phyloP scores from a whole-genome alignment of 2,329 filamentous ascomycete genomes.

The Trichoderma sp. region DNA sequence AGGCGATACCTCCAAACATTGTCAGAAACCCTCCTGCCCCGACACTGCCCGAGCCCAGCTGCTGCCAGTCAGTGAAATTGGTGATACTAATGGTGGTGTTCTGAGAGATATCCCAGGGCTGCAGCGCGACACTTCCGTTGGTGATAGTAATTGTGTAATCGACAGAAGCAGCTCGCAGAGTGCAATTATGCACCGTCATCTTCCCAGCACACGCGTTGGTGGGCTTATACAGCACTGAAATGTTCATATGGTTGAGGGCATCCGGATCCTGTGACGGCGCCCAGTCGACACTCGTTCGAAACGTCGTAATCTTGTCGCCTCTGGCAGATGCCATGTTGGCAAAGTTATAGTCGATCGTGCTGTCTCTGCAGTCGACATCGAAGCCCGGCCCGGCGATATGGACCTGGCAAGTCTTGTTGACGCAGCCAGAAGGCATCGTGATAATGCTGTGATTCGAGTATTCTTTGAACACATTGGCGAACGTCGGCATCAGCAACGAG shows the following conservation, averaged over 20 bases:
- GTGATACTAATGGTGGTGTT: constrained; percentile 1
- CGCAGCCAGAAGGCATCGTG: background rate
- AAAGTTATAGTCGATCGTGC: background rate
- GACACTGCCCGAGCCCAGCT: constrained; percentile 1
- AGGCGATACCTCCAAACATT: constrained; percentile 1
- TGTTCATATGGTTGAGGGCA: background rate
- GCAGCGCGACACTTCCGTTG: background rate
- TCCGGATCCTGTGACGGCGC: background rate
- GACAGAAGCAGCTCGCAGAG: constrained; percentile 2
- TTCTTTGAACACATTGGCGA: constrained; percentile 1
- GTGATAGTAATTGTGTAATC: background rate
- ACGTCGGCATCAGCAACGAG: constrained; percentile 8
- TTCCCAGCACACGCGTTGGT: background rate
- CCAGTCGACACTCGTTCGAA: background rate
- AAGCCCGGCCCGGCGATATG: constrained; percentile 3
- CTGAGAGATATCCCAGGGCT: background rate
- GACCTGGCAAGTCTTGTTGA: background rate
- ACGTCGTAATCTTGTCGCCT: background rate
- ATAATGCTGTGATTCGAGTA: constrained; percentile 7
- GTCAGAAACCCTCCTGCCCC: constrained; percentile 10
- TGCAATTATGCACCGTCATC: background rate
- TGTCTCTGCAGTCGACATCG: constrained; percentile 3
- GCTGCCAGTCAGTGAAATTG: background rate
- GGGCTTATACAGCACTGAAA: constrained; percentile 2
- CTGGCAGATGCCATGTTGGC: background rate